These are phyloP conservation scores for Barbarea vulgaris DNA, from an alignment of 345 rosid species.

Conservation along the genomic window DNA sequence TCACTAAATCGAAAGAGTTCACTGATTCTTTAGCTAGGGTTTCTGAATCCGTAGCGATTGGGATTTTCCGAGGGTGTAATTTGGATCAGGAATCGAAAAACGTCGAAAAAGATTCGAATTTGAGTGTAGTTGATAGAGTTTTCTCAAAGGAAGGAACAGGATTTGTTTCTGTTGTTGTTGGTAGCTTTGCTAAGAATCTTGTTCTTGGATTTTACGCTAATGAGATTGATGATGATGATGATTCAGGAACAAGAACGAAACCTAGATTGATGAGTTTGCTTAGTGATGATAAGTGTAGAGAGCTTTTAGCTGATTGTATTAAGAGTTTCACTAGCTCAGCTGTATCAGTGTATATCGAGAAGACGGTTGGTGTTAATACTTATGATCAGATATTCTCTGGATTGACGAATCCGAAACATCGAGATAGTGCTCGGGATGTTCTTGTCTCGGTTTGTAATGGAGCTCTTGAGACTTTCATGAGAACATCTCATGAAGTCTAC, in stretches of 20 bases:
- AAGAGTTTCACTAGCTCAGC: constrained; percentile 81
- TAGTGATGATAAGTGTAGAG: constrained; percentile 61
- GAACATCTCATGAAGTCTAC: constrained; percentile 70
- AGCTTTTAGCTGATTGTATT: constrained; percentile 74
- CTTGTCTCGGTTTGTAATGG: constrained; percentile 80
- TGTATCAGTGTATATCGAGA: constrained; percentile 81
- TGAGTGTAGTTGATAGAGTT: constrained; percentile 55
- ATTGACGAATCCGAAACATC: constrained; percentile 84
- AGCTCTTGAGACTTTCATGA: constrained; percentile 81
- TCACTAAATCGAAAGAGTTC: constrained; percentile 70
- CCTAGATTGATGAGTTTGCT: constrained; percentile 62
- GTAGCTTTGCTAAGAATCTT: constrained; percentile 88
- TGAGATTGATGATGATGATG: constrained; percentile 18
- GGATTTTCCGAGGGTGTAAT: constrained; percentile 59
- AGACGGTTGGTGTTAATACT: constrained; percentile 64
- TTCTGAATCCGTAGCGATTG: constrained; percentile 66
- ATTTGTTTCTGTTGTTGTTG: constrained; percentile 80
- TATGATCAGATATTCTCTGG: constrained; percentile 85
- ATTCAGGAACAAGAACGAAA: constrained; percentile 7
- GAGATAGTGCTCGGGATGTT: constrained; percentile 56
- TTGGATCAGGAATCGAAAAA: constrained; percentile 25
- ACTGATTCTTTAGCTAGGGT: constrained; percentile 58
- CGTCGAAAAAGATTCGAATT: constrained; percentile 24
- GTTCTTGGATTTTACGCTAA: constrained; percentile 70
- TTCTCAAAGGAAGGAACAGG: constrained; percentile 75